Conservation (phyloP, 805 yeast species). For the Nakazawaea holstii region DNA sequence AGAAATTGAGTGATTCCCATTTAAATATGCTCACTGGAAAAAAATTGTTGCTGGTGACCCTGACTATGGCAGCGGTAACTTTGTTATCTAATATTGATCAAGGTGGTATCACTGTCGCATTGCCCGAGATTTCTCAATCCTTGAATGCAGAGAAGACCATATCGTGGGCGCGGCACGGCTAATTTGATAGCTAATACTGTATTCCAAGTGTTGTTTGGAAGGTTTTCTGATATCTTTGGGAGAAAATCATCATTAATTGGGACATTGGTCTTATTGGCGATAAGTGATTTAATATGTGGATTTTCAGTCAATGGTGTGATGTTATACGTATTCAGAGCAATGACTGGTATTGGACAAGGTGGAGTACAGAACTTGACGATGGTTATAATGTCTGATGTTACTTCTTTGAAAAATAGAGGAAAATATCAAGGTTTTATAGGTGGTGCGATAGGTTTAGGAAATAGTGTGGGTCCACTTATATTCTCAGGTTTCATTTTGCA, state of each 20-base stretch:
- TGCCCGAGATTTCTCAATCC: slow-evolving; percentile 41
- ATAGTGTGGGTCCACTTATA: slow-evolving; percentile 49
- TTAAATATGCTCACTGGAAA: slow-evolving; percentile 1
- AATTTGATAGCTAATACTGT: slow-evolving; percentile 43
- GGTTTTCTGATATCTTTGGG: slow-evolving; percentile 51
- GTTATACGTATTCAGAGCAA: slow-evolving; percentile 44
- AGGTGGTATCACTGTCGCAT: slow-evolving; percentile 41
- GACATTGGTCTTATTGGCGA: slow-evolving; percentile 31
- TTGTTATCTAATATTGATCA: slow-evolving; percentile 39
- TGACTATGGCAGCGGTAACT: slow-evolving; percentile 5
- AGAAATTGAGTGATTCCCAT: slow-evolving; percentile 11
- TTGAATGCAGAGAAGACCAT: slow-evolving; percentile 39
- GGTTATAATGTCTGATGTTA: slow-evolving; percentile 50
- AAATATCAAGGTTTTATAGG: slow-evolving; percentile 53
- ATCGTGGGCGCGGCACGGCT: slow-evolving; percentile 53
- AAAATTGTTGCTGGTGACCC: slow-evolving; percentile 6
- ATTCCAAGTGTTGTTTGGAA: slow-evolving; percentile 48
- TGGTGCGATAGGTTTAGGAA: slow-evolving; percentile 42
- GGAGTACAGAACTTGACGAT: slow-evolving; percentile 45
- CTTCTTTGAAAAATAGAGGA: slow-evolving; percentile 46
- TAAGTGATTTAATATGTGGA: slow-evolving; percentile 46
- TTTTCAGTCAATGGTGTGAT: slow-evolving; percentile 41
- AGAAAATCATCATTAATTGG: slow-evolving; percentile 38
- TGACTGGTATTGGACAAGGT: slow-evolving; percentile 52
- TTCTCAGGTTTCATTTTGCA: slow-evolving; percentile 44